These are phyloP conservation scores for Tuber aestivum DNA, from an alignment of 495 filamentous ascomycete species.

Conservation along the genomic window DNA sequence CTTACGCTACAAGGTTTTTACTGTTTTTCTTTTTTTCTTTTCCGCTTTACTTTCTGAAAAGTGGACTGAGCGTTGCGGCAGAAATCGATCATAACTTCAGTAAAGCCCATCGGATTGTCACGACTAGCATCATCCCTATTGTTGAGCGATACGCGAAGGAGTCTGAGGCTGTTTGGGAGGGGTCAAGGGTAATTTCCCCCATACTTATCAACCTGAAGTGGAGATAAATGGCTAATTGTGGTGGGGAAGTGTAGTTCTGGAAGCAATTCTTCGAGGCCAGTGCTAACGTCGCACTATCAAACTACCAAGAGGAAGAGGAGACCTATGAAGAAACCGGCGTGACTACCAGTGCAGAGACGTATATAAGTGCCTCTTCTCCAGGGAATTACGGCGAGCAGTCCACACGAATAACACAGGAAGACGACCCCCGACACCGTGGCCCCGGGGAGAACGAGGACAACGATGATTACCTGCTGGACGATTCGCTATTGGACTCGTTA, in stretches of 20 bases:
- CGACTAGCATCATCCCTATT: conserved; percentile 81
- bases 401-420: conserved; percentile 40
- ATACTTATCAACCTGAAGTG: not conserved
- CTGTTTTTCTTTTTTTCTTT: not conserved
- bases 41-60: not conserved
- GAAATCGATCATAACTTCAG: conserved; percentile 99
- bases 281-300: conserved; percentile 93
- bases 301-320: conserved; percentile 73
- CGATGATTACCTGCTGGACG: conserved; percentile 54
- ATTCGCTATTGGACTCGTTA: conserved; percentile 52
- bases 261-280: conserved; percentile 99
- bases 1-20: conserved; percentile 80
- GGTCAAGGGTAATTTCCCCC: conserved; percentile 63
- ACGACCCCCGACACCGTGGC: conserved; percentile 33
- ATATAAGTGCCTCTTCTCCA: conserved; percentile 43
- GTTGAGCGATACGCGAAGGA: conserved; percentile 96
- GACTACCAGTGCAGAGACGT: conserved; percentile 44
- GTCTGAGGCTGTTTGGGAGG: conserved; percentile 91
- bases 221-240: conserved; percentile 17
- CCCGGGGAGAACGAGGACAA: conserved; percentile 41
- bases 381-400: conserved; percentile 43
- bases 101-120: conserved; percentile 92
- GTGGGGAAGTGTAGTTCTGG: conserved; percentile 69
- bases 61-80: conserved; percentile 38
- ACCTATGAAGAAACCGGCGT: conserved; percentile 47